Evolutionary conservation across 179 eudicot genomes (phyloP), one percentile per base, ranked within the genome.

Genomic region (Beta corolliflora): DNA sequence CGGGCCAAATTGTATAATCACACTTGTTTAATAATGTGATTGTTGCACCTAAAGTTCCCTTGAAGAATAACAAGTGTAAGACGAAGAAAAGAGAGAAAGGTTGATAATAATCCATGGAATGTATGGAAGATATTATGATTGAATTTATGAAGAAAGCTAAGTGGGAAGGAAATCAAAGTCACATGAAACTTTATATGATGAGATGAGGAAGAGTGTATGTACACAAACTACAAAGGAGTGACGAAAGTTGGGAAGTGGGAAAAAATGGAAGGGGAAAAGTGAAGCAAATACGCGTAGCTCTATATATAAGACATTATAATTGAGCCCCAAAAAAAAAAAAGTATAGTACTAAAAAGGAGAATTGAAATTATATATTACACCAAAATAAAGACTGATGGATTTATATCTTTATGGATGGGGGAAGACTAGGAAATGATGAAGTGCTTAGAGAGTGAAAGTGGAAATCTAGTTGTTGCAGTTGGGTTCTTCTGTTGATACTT

Each of bases 1-100:
- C 89, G 6, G 89, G 89, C 89, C 89, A 86, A 46, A 86, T 13
- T 19, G 89, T 86, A 67, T 78, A 81, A 67, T 81, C 89, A 77
- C 89, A 86, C 63, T 81, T 86, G 77, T 86, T 86, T 64, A 81
- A 48, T 12, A 79, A 45, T 41, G 89, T 79, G 68, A 86, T 65
- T 18, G 85, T 81, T 5, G 85, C 69, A 44, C 80, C 85, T 52
- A 21, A 14, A 46, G 29, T 9, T 46, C 18, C 59, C 67, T 60
- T 58, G 16, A 45, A 67, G 15, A 75, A 64, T 21, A 70, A 66
- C 7, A 79, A 11, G 41, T 78, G 56, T 58, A 73, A 63, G 76
- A 48, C 73, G 8, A 83, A 25, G 10, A 67, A 48, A 21, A 79
- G 18, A 15, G 15, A 25, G 7, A 69, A 56, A 5, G 44, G 55